Percentiles rank a stretch among this genome's conserved stretches.
Conservation (phyloP, 1,139 yeast species). For the Candida sp. region DNA sequence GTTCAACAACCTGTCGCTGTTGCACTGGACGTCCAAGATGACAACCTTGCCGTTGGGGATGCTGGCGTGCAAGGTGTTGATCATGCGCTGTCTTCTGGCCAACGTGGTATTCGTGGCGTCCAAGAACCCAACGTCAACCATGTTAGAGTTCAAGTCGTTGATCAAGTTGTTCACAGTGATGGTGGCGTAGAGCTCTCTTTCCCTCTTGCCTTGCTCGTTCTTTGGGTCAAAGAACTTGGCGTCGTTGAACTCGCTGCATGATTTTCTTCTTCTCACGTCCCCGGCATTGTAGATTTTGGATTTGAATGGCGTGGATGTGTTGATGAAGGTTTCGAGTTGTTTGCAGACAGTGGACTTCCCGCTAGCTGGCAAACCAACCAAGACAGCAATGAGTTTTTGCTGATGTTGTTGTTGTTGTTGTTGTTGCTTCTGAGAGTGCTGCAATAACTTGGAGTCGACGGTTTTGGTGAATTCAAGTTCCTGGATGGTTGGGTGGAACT, state of each 20-base stretch:
- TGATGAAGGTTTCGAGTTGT: constrained; percentile 50
- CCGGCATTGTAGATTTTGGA: constrained; percentile 59
- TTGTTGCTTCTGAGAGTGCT: constrained; percentile 6
- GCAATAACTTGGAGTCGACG: constrained; percentile 10
- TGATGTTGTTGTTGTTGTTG: not conserved
- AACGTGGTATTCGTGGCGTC: constrained; percentile 57
- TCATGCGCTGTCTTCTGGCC: constrained; percentile 53
- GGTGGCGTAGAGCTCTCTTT: constrained; percentile 63
- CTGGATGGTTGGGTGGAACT: constrained; percentile 1
- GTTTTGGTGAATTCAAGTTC: constrained; percentile 14
- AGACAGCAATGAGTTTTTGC: constrained; percentile 24
- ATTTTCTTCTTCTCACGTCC: constrained; percentile 49
- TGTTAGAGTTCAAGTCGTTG: constrained; percentile 43
- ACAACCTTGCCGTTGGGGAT: constrained; percentile 23
- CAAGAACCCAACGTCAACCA: constrained; percentile 62
- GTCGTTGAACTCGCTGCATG: constrained; percentile 22
- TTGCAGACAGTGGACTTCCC: constrained; percentile 71
- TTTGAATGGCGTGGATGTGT: constrained; percentile 27
- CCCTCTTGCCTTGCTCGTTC: constrained; percentile 46
- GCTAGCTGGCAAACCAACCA: constrained; percentile 74
- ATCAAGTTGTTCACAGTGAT: constrained; percentile 58
- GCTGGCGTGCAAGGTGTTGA: constrained; percentile 21
- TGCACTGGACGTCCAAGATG: constrained; percentile 40
- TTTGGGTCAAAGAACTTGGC: constrained; percentile 52
- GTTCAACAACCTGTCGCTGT: constrained; percentile 29